Base-by-base conservation (phyloP, 345 rosid genomes). In the Brassica rapa region DNA sequence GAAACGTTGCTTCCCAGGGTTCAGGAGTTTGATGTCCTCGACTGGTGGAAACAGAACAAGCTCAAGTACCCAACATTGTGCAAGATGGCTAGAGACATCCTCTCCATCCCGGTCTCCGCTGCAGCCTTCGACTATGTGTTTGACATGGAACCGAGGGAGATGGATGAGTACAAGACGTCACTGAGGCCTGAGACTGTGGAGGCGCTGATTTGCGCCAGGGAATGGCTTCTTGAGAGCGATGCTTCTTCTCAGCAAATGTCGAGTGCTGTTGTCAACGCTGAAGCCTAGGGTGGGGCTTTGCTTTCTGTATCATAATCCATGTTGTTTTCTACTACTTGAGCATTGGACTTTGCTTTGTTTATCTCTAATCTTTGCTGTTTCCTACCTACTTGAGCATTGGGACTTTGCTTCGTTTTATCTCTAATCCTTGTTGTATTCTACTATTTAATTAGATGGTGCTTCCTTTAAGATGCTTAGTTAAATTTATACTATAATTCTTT, bases 11-110 rank as follows among this genome's bases (percentile, higher is more conserved):
- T 88, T 75, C 95, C 98, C 12, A 87, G 97, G 1, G 85, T 81
- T 39, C 91, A 84, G 16, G 98, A 92, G 76, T 89, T 94, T 46
- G 90, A 92, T 79, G 89, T 94, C 32, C 71, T 92, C 21, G 88
- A 89, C 41, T 94, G 98, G 98, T 94, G 98, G 97, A 92, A 90
- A 81, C 85, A 84, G 85, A 89, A 94, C 85, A 90, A 86, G 84
- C 70, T 92, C 70, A 90, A 92, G 85, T 92, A 82, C 73, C 98
- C 98, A 0, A 92, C 89, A 4, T 89, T 94, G 61, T 88, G 91
- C 0, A 89, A 88, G 82, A 94, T 94, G 97, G 95, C 97, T 64
- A 86, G 97, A 1, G 97, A 92, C 79, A 84, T 94, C 11, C 84
- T 94, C 65, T 80, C 90, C 0, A 77, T 92, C 30, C 90, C 89